These are phyloP conservation scores for Podospora didyma DNA, from an alignment of 495 filamentous ascomycete genomes.

Conservation along the genomic window DNA sequence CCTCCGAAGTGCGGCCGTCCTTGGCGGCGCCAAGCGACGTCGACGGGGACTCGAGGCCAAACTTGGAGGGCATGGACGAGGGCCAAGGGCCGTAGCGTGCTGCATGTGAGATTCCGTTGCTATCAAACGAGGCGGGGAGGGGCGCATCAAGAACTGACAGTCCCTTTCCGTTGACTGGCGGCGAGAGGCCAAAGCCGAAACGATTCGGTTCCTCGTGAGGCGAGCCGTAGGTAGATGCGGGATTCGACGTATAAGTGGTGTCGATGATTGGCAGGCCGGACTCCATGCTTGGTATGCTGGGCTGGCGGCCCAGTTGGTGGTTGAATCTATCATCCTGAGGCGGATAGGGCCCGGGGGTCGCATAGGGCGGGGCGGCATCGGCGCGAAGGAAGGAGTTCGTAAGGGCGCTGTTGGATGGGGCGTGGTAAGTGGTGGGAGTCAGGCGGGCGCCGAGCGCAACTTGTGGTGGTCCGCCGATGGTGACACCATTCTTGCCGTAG, in stretches of 20 bases:
- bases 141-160: constrained; percentile 90
- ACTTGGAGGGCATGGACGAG: constrained; percentile 87
- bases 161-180: constrained; percentile 57
- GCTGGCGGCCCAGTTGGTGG: constrained; percentile 40
- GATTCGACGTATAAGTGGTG: constrained; percentile 70
- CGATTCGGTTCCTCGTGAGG: constrained; percentile 64
- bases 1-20: constrained; percentile 62
- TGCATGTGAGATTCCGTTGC: constrained; percentile 87
- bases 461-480: constrained; percentile 36
- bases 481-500: constrained; percentile 54
- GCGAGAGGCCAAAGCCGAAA: constrained; percentile 69
- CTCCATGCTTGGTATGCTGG: constrained; percentile 45
- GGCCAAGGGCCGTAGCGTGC: constrained; percentile 88
- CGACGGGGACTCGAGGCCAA: constrained; percentile 86
- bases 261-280: constrained; percentile 69
- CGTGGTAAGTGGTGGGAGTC: constrained; percentile 53
- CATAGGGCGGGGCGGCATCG: constrained; percentile 48
- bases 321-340: constrained; percentile 41
- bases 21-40: constrained; percentile 57
- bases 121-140: constrained; percentile 93
- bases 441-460: constrained; percentile 68
- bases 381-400: constrained; percentile 79
- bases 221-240: constrained; percentile 82
- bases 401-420: constrained; percentile 64
- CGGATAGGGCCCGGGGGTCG: constrained; percentile 31